These are phyloP conservation scores for Cardamine resedifolia DNA, from an alignment of 345 rosid genomes.

Conservation along the genomic window DNA sequence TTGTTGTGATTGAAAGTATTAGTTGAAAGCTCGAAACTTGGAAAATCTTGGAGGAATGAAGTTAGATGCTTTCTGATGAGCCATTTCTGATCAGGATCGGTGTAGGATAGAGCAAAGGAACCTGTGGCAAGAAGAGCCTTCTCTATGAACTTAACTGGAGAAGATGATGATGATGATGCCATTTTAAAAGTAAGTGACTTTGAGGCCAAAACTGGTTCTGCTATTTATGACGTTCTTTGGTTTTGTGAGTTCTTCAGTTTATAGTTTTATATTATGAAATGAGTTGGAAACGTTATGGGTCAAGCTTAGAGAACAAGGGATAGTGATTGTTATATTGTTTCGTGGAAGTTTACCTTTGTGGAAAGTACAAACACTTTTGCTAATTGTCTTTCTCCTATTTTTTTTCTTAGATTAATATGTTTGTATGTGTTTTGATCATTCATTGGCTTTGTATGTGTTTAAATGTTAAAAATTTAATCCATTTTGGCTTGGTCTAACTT, in stretches of 20 bases:
- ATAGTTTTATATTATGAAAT: slow-evolving; percentile 23
- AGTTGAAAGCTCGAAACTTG: slow-evolving; percentile 44
- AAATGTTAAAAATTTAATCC: not conserved
- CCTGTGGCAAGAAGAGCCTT: slow-evolving; percentile 49
- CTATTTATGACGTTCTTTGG: slow-evolving; percentile 26
- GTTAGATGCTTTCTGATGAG: slow-evolving; percentile 57
- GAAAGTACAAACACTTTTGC: not conserved
- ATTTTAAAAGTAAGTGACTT: slow-evolving; percentile 23
- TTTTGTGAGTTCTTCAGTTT: slow-evolving; percentile 9
- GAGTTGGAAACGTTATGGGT: slow-evolving; percentile 25
- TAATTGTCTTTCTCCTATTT: slow-evolving; percentile 12
- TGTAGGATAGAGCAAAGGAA: slow-evolving; percentile 55
- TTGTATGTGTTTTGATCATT: slow-evolving; percentile 1
- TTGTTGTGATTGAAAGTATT: slow-evolving; percentile 57
- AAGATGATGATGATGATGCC: slow-evolving; percentile 26
- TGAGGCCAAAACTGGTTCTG: slow-evolving; percentile 10
- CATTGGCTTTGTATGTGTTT: slow-evolving; percentile 1
- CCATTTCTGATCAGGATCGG: slow-evolving; percentile 62
- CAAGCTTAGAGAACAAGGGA: slow-evolving; percentile 34
- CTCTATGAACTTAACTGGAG: slow-evolving; percentile 55
- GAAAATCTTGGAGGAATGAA: slow-evolving; percentile 53
- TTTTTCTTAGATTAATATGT: slow-evolving; percentile 1
- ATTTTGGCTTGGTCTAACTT: slow-evolving; percentile 14
- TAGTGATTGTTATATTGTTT: slow-evolving; percentile 22
- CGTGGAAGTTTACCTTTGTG: slow-evolving; percentile 30